A percentile compares a stretch with the other conserved stretches of the same genome.
Conservation (phyloP, 1,284 basidiomycete species). For the Mrakiaceae sp. region DNA sequence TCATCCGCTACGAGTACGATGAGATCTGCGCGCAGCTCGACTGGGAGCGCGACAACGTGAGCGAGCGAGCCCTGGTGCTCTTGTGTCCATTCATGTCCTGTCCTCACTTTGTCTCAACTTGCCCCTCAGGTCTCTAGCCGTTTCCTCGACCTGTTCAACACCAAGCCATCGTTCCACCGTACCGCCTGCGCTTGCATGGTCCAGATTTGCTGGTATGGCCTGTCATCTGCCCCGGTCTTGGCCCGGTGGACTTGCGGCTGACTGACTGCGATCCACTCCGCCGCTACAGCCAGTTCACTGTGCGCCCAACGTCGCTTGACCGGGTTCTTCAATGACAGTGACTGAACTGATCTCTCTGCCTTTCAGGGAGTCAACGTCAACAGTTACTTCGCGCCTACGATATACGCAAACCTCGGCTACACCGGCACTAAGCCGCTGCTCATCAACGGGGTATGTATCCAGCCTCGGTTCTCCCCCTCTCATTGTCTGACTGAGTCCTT, state of each 20-base stretch:
- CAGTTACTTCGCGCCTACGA: conserved; percentile 20
- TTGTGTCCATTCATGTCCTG: too few relatives aligned
- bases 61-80: neutral
- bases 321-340: too few relatives aligned
- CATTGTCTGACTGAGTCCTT: neutral
- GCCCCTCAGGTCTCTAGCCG: too few relatives aligned
- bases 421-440: conserved; percentile 33
- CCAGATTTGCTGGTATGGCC: conserved; percentile 43
- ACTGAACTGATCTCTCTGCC: too few relatives aligned
- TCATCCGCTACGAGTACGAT: conserved; percentile 34
- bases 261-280: too few relatives aligned
- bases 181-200: conserved; percentile 36
- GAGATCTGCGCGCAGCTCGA: conserved; percentile 39
- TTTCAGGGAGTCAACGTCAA: conserved; percentile 44
- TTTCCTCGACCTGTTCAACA: conserved; percentile 8
- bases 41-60: conserved; percentile 23
- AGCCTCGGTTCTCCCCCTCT: conserved; percentile 18
- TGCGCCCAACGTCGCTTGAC: too few relatives aligned
- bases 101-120: too few relatives aligned
- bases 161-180: conserved; percentile 36
- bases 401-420: conserved; percentile 50
- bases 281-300: conserved; percentile 43
- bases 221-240: too few relatives aligned
- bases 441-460: conserved; percentile 37
- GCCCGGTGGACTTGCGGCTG: too few relatives aligned